phyloP scores from a whole-genome alignment of 805 yeast species.

The Zygosaccharomyces bisporus region DNA sequence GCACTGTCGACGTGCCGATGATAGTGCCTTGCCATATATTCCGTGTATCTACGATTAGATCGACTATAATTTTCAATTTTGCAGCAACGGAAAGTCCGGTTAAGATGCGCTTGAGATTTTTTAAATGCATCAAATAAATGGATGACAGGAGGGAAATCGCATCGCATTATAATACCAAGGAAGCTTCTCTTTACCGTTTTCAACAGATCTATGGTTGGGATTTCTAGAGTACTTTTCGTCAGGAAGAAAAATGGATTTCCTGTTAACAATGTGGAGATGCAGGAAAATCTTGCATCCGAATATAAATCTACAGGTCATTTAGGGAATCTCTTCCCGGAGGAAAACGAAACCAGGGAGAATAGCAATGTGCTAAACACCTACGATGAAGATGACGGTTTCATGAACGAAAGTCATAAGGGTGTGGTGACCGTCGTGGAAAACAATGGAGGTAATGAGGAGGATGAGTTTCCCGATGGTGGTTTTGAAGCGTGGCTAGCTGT shows the following conservation, averaged over 20 bases:
- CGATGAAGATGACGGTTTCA: neutral
- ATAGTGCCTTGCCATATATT: neutral
- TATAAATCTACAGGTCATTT: conserved; percentile 12
- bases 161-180: too few relatives aligned
- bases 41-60: too few relatives aligned
- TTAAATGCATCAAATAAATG: too few relatives aligned
- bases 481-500: conserved; percentile 52
- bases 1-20: too few relatives aligned
- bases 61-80: neutral
- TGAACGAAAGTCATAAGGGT: neutral
- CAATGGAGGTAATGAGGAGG: conserved; percentile 17
- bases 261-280: conserved; percentile 7
- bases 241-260: neutral
- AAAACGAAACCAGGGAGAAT: conserved; percentile 9
- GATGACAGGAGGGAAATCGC: too few relatives aligned
- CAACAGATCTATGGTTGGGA: neutral
- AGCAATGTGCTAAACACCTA: conserved; percentile 3
- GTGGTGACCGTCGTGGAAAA: conserved; percentile 4
- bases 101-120: too few relatives aligned
- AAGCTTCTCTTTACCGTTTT: too few relatives aligned
- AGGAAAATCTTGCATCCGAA: conserved; percentile 4
- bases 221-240: neutral
- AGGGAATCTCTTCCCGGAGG: conserved; percentile 5
- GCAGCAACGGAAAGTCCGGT: too few relatives aligned
- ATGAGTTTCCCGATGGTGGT: conserved; percentile 54